phyloP scores from a whole-genome alignment of 257 asterid genomes.

The Salvia hispanica region DNA sequence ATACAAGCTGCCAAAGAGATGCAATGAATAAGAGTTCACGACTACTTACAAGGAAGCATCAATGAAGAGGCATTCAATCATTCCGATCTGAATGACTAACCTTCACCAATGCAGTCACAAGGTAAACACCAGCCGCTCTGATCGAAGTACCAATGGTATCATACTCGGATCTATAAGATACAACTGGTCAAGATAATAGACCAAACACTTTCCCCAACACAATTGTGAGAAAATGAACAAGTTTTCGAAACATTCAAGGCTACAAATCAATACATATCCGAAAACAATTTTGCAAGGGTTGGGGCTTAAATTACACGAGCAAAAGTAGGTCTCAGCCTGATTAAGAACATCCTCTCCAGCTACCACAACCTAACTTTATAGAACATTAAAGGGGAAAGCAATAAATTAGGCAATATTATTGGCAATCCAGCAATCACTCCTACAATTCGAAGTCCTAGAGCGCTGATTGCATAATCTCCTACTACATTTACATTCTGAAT shows the following conservation, averaged over 20 bases:
- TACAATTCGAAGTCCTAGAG: neutral
- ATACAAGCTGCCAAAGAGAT: slow-evolving; percentile 70
- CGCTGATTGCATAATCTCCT: no score
- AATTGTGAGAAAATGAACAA: neutral
- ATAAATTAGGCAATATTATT: slow-evolving; percentile 2
- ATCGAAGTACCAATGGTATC: slow-evolving; percentile 93
- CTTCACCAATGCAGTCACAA: slow-evolving; percentile 82
- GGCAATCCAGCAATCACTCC: slow-evolving; percentile 14
- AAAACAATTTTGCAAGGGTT: neutral
- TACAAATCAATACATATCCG: neutral
- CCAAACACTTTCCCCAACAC: neutral
- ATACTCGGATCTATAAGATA: slow-evolving; percentile 77
- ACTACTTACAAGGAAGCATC: neutral
- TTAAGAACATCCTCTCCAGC: neutral
- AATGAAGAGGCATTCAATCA: slow-evolving; percentile 1
- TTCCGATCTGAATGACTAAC: slow-evolving; percentile 38
- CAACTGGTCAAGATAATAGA: slow-evolving; percentile 15
- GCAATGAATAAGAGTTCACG: neutral
- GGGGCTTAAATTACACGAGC: neutral
- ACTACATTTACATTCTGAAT: neutral
- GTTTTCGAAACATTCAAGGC: slow-evolving; percentile 17
- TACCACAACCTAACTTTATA: neutral
- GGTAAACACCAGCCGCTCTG: slow-evolving; percentile 82
- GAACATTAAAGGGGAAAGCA: slow-evolving; percentile 2
- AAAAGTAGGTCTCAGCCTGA: neutral